phyloP scores from a whole-genome alignment of 2,329 filamentous ascomycete species.

The Fusarium humuli region DNA sequence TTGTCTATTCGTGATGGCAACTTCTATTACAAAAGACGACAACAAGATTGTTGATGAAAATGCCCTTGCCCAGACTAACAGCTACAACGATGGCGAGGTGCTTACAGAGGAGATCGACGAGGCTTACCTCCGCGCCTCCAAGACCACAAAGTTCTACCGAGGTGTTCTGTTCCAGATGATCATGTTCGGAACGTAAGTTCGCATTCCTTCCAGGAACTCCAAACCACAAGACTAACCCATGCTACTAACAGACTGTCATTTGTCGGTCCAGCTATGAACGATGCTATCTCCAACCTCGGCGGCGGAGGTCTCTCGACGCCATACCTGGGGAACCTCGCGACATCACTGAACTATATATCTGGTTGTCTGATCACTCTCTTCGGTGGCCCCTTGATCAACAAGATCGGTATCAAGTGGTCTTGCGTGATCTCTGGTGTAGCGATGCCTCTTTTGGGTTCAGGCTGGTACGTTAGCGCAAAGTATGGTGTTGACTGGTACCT shows the following conservation, averaged over 20 bases:
- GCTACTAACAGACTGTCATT: not conserved
- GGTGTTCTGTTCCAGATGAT: slow-evolving; percentile 6
- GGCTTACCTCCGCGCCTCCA: not conserved
- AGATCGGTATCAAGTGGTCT: slow-evolving; percentile 10
- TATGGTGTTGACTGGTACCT: slow-evolving; percentile 8
- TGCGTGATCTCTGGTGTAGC: slow-evolving; percentile 1
- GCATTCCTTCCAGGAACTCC: not conserved
- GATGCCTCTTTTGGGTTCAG: slow-evolving; percentile 9
- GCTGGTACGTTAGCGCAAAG: slow-evolving; percentile 2
- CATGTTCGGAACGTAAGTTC: not conserved
- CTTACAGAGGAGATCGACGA: not conserved
- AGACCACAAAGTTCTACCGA: not conserved
- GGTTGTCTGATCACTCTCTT: not conserved
- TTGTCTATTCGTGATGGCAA: not conserved
- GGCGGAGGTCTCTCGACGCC: slow-evolving; percentile 1
- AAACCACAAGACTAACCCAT: accelerated
- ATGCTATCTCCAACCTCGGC: slow-evolving; percentile 4
- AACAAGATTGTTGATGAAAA: not conserved
- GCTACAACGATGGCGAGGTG: not conserved
- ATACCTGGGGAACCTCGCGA: not conserved
- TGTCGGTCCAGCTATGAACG: not conserved
- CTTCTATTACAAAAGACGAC: not conserved
- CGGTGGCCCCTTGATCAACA: not conserved
- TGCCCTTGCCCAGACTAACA: not conserved
- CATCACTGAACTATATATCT: not conserved